These are phyloP conservation scores for Didymella segeticola DNA, from an alignment of 2,329 filamentous ascomycete genomes.

Conservation along the genomic window DNA sequence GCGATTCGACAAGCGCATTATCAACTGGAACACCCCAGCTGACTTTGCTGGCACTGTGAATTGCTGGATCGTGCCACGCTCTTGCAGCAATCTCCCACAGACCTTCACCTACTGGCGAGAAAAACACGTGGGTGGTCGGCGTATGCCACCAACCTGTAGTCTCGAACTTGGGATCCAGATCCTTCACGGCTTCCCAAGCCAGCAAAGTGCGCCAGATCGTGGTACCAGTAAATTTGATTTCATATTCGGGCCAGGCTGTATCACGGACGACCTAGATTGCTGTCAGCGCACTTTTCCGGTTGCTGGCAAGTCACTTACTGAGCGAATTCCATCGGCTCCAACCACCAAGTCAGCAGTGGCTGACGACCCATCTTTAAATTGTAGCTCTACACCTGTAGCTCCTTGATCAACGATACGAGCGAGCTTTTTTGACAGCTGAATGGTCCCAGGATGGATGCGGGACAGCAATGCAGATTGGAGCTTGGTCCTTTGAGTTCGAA, in stretches of 20 bases:
- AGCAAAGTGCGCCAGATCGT: conserved; percentile 58
- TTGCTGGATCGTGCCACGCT: conserved; percentile 42
- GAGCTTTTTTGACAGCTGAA: conserved; percentile 57
- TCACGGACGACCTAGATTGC: conserved; percentile 50
- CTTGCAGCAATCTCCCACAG: conserved; percentile 51
- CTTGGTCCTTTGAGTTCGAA: conserved; percentile 34
- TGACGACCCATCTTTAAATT: conserved; percentile 56
- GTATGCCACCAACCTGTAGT: conserved; percentile 55
- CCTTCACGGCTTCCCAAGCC: conserved; percentile 36
- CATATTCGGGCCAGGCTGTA: conserved; percentile 52
- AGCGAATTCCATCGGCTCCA: conserved; percentile 52
- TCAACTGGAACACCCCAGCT: conserved; percentile 50
- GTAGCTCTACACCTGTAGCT: conserved; percentile 32
- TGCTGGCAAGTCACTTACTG: conserved; percentile 53
- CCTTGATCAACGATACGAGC: conserved; percentile 48
- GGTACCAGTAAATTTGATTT: conserved; percentile 57
- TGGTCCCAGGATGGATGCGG: conserved; percentile 52
- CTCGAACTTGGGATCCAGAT: conserved; percentile 44
- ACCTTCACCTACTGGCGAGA: conserved; percentile 42
- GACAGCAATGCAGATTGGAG: conserved; percentile 59
- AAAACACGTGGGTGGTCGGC: conserved; percentile 52
- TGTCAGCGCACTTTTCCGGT: not conserved
- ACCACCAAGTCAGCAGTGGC: conserved; percentile 55
- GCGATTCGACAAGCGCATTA: conserved; percentile 47
- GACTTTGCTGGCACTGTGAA: conserved; percentile 37